A percentile compares a stretch with the other conserved stretches of the same genome.
These are phyloP conservation scores for Paraconiothyrium brasiliense DNA, from an alignment of 2,329 filamentous ascomycete species.

Conservation along the genomic window DNA sequence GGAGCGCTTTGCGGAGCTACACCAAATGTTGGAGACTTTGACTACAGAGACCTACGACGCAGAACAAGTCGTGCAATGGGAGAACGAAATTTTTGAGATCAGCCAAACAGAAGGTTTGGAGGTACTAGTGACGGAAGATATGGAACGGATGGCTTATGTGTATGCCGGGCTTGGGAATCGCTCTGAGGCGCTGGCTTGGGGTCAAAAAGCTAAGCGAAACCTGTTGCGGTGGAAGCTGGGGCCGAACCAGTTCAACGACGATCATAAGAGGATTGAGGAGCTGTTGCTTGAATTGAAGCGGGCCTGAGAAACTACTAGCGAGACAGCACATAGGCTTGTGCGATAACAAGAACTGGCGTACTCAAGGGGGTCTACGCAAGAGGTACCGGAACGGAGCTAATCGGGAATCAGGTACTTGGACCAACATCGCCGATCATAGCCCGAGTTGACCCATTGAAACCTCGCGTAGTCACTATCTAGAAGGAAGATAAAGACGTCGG, in stretches of 20 bases:
- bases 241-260: conserved; percentile 26
- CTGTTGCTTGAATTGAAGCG: conserved; percentile 28
- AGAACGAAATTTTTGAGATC: conserved; percentile 35
- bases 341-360: neutral
- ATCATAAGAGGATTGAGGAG: conserved; percentile 28
- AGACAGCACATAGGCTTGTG: neutral
- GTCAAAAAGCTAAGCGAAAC: conserved; percentile 29
- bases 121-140: conserved; percentile 30
- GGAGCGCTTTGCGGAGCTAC: conserved; percentile 27
- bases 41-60: conserved; percentile 34
- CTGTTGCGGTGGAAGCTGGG: conserved; percentile 32
- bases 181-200: conserved; percentile 30
- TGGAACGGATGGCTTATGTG: conserved; percentile 39
- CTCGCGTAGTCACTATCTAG: too few relatives aligned
- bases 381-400: too few relatives aligned
- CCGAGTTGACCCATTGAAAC: too few relatives aligned
- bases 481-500: too few relatives aligned
- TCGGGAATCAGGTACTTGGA: too few relatives aligned
- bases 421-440: too few relatives aligned
- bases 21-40: conserved; percentile 25
- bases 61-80: conserved; percentile 33
- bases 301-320: neutral
- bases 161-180: conserved; percentile 29
- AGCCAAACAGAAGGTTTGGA: conserved; percentile 32
- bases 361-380: too few relatives aligned